phyloP scores from a whole-genome alignment of 352 stramenopile genomes.

The Globisporangium mamillatum region DNA sequence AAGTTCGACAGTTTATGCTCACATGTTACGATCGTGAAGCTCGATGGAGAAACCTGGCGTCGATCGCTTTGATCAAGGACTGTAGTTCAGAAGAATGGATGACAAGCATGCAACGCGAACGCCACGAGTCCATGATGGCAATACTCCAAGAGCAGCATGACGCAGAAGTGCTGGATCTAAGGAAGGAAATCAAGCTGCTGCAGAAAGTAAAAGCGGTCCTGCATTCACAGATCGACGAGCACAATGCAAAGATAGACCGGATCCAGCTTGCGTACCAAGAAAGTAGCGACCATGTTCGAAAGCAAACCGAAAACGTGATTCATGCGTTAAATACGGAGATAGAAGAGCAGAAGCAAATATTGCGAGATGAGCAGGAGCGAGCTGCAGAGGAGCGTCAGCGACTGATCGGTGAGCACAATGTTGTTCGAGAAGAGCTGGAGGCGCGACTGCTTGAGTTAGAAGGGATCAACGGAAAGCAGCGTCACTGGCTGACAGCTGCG shows the following conservation, averaged over 20 bases:
- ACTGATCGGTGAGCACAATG: conserved; percentile 41
- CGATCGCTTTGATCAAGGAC: conserved; percentile 50
- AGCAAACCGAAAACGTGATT: conserved; percentile 48
- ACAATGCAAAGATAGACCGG: conserved; percentile 27
- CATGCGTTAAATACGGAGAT: conserved; percentile 35
- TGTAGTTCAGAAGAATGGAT: conserved; percentile 69
- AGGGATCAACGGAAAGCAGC: conserved; percentile 38
- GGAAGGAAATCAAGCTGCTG: conserved; percentile 47
- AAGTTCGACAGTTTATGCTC: conserved; percentile 51
- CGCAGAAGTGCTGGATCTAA: conserved; percentile 31
- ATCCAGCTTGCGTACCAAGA: conserved; percentile 50
- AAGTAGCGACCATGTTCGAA: conserved; percentile 42
- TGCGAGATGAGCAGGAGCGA: conserved; percentile 30
- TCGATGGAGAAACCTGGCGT: conserved; percentile 52
- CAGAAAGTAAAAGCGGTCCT: conserved; percentile 36
- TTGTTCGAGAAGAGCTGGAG: conserved; percentile 41
- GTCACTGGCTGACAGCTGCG: conserved; percentile 67
- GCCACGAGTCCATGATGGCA: conserved; percentile 46
- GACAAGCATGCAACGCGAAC: conserved; percentile 47
- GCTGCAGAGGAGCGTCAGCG: conserved; percentile 38
- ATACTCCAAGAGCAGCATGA: conserved; percentile 52
- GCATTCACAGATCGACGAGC: conserved; percentile 34
- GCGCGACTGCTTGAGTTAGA: conserved; percentile 28
- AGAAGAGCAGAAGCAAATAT: conserved; percentile 24
- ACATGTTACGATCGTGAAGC: conserved; percentile 65